These are phyloP conservation scores for Trametes elegans DNA, from an alignment of 768 basidiomycete genomes.

Conservation along the genomic window DNA sequence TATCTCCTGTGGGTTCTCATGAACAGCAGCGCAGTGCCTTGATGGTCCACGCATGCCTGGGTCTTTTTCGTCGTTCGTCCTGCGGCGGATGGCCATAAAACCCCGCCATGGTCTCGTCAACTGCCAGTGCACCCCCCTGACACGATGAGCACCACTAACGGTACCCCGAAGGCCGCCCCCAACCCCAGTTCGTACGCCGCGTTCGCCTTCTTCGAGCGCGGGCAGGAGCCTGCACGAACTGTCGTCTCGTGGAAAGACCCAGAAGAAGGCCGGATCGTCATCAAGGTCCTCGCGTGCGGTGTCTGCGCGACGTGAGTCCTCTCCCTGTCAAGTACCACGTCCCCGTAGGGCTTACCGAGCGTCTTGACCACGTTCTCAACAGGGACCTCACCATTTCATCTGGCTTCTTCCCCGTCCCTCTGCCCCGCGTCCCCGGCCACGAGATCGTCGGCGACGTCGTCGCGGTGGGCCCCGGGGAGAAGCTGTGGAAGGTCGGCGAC, in stretches of 20 bases:
- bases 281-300: conserved; percentile 30
- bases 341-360: too few relatives aligned
- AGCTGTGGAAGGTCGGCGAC: conserved; percentile 25
- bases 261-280: conserved; percentile 19
- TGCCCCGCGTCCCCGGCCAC: conserved; percentile 27
- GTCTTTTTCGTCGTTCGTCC: too few relatives aligned
- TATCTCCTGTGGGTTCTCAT: too few relatives aligned
- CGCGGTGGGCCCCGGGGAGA: conserved; percentile 19
- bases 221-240: conserved; percentile 18
- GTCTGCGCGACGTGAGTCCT: conserved; percentile 26
- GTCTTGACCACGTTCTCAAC: not conserved
- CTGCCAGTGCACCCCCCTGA: too few relatives aligned
- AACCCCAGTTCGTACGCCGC: conserved; percentile 22
- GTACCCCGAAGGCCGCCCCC: too few relatives aligned
- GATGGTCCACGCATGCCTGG: too few relatives aligned
- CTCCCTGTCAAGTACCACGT: too few relatives aligned
- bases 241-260: conserved; percentile 24
- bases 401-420: not conserved
- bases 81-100: too few relatives aligned
- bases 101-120: too few relatives aligned
- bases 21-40: too few relatives aligned
- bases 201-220: conserved; percentile 21
- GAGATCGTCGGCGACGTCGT: conserved; percentile 29
- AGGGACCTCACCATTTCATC: not conserved
- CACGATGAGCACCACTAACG: too few relatives aligned